phyloP scores from a whole-genome alignment of 192 early-diverging fungal species.

The Backusella liffmaniae region DNA sequence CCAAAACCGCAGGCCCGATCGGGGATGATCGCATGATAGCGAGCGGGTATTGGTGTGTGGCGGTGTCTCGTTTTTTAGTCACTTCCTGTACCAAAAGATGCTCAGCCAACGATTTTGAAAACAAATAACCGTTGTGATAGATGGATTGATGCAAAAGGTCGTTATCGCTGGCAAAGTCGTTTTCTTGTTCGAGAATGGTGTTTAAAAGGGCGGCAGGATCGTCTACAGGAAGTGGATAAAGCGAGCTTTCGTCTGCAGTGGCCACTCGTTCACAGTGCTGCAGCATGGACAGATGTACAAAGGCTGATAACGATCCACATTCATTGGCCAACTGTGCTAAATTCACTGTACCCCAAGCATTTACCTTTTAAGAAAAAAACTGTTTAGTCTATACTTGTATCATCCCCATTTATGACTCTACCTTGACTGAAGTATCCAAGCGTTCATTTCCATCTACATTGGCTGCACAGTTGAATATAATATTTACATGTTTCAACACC shows the following conservation, averaged over 20 bases:
- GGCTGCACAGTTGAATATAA: slow-evolving; percentile 51
- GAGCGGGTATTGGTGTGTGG: slow-evolving; percentile 25
- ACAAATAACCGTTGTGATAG: slow-evolving; percentile 45
- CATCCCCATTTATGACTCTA: background rate
- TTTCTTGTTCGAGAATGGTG: background rate
- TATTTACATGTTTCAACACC: slow-evolving; percentile 38
- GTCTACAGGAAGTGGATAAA: slow-evolving; percentile 12
- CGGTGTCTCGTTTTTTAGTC: slow-evolving; percentile 22
- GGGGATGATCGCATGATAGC: slow-evolving; percentile 27
- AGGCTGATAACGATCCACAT: slow-evolving; percentile 25
- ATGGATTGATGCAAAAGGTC: background rate
- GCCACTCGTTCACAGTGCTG: background rate
- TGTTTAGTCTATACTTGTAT: too few relatives aligned
- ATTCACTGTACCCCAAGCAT: slow-evolving; percentile 29
- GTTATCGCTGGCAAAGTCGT: background rate
- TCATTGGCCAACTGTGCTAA: slow-evolving; percentile 31
- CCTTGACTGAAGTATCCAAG: slow-evolving; percentile 46
- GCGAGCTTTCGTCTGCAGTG: background rate
- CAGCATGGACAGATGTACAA: slow-evolving; percentile 30
- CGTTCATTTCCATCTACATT: slow-evolving; percentile 45
- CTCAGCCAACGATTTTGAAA: slow-evolving; percentile 49
- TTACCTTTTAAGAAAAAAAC: slow-evolving; percentile 13
- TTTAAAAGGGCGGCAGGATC: slow-evolving; percentile 19
- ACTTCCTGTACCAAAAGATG: slow-evolving; percentile 37
- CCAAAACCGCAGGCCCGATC: slow-evolving; percentile 29